Percentiles rank a stretch among this genome's conserved stretches.
Conservation (phyloP, 2,329 filamentous ascomycete genomes). For the Fonsecaea nubica region DNA sequence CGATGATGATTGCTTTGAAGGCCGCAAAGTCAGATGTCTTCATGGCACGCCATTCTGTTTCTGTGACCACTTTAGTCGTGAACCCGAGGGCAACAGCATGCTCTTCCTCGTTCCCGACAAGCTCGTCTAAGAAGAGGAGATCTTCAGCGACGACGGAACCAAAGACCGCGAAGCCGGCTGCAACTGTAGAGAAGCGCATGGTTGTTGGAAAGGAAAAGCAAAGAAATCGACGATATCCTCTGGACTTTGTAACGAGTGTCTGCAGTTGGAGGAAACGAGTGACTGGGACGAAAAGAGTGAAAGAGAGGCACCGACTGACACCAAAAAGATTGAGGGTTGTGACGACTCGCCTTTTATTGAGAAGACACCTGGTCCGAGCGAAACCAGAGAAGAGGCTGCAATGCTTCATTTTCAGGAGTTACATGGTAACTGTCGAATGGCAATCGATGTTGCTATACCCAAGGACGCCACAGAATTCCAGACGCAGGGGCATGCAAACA, state of each 20-base stretch:
- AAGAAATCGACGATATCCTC: not conserved
- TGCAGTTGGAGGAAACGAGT: not conserved
- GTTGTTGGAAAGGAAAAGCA: not conserved
- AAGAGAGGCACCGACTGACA: not conserved
- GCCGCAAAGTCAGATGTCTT: conserved; percentile 41
- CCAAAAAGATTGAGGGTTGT: not conserved
- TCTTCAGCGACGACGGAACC: conserved; percentile 1
- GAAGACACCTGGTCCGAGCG: not conserved
- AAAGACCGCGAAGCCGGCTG: not conserved
- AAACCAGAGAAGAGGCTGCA: not conserved
- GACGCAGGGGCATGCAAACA: not conserved
- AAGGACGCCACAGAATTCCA: not conserved
- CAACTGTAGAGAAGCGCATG: conserved; percentile 6
- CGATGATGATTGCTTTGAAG: conserved; percentile 11
- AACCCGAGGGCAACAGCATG: conserved; percentile 5
- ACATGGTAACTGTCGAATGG: not conserved
- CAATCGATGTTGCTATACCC: not conserved
- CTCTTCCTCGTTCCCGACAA: conserved; percentile 1
- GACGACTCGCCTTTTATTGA: conserved; percentile 5
- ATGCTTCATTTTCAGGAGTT: not conserved
- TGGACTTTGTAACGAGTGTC: not conserved
- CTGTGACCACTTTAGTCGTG: conserved; percentile 40
- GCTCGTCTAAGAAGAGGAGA: conserved; percentile 2
- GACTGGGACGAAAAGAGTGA: conserved; percentile 2
- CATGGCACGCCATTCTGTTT: conserved; percentile 43